Evolutionary conservation across 2,329 filamentous ascomycete species (phyloP).

Genomic region (Trichoderma lentiforme): DNA sequence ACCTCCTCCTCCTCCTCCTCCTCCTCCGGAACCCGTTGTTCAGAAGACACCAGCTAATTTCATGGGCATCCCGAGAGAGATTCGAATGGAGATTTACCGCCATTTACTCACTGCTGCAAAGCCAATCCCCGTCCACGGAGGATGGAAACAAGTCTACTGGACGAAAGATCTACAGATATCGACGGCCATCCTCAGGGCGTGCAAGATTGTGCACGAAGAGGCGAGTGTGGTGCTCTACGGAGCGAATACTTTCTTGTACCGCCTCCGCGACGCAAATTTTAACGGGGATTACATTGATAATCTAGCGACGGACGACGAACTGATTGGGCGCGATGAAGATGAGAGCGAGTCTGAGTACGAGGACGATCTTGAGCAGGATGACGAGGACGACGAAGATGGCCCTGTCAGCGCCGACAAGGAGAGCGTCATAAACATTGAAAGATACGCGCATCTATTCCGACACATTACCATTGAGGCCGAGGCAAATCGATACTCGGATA

Average conservation of each 20-base stretch:
- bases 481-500: conserved; percentile 33
- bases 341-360: conserved; percentile 21
- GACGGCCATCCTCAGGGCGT: conserved; percentile 37
- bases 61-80: conserved; percentile 28
- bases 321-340: background rate
- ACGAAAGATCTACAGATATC: conserved; percentile 31
- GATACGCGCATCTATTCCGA: conserved; percentile 40
- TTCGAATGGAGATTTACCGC: conserved; percentile 32
- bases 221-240: conserved; percentile 44
- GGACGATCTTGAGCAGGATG: conserved; percentile 16
- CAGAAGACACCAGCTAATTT: too few relatives aligned
- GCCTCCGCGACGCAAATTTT: conserved; percentile 38
- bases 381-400: background rate
- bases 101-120: conserved; percentile 31
- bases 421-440: conserved; percentile 31
- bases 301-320: conserved; percentile 9
- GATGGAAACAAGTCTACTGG: conserved; percentile 35
- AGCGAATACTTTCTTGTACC: conserved; percentile 47
- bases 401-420: background rate
- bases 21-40: background rate
- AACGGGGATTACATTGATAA: conserved; percentile 19
- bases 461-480: conserved; percentile 43
- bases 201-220: conserved; percentile 35
- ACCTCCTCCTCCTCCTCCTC: too few relatives aligned
- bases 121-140: conserved; percentile 33